phyloP scores from a whole-genome alignment of 345 rosid genomes.

The Euclidium syriacum region DNA sequence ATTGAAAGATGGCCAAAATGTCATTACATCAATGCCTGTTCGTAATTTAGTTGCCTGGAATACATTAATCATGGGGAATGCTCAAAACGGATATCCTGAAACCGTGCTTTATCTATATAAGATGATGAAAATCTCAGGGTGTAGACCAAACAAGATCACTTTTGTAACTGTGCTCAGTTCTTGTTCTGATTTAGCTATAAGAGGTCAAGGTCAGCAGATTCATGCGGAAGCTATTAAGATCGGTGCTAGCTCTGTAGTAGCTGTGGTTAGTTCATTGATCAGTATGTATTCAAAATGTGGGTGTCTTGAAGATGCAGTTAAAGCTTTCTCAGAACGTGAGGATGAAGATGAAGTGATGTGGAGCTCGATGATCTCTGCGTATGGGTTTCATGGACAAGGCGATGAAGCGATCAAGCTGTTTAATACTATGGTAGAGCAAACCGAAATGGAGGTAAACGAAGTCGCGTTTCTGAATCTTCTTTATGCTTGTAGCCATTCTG shows the following conservation, averaged over 20 bases:
- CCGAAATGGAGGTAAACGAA: slow-evolving; percentile 39
- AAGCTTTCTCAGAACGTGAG: slow-evolving; percentile 47
- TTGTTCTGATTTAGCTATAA: slow-evolving; percentile 62
- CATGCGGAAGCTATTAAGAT: slow-evolving; percentile 63
- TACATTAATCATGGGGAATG: slow-evolving; percentile 59
- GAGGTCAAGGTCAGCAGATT: slow-evolving; percentile 74
- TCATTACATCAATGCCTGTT: slow-evolving; percentile 46
- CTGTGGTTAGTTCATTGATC: slow-evolving; percentile 54
- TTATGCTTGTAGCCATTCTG: slow-evolving; percentile 79
- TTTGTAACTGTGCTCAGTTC: slow-evolving; percentile 66
- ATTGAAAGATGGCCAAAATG: slow-evolving; percentile 54
- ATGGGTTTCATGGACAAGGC: slow-evolving; percentile 76
- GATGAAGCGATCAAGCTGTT: slow-evolving; percentile 55
- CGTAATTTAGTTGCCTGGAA: slow-evolving; percentile 63
- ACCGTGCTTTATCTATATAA: slow-evolving; percentile 43
- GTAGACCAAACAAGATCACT: slow-evolving; percentile 57
- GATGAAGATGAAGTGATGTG: slow-evolving; percentile 63
- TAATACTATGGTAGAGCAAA: slow-evolving; percentile 41
- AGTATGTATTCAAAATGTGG: slow-evolving; percentile 80
- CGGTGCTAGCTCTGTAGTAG: slow-evolving; percentile 43
- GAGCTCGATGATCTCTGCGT: slow-evolving; percentile 80
- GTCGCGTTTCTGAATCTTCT: slow-evolving; percentile 65
- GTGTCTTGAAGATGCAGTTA: slow-evolving; percentile 58
- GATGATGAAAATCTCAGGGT: slow-evolving; percentile 55
- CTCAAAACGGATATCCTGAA: slow-evolving; percentile 55